Percentiles rank a stretch among this genome's conserved stretches.
Conservation (phyloP, 2,329 filamentous ascomycete genomes). For the Fusarium sacchari region DNA sequence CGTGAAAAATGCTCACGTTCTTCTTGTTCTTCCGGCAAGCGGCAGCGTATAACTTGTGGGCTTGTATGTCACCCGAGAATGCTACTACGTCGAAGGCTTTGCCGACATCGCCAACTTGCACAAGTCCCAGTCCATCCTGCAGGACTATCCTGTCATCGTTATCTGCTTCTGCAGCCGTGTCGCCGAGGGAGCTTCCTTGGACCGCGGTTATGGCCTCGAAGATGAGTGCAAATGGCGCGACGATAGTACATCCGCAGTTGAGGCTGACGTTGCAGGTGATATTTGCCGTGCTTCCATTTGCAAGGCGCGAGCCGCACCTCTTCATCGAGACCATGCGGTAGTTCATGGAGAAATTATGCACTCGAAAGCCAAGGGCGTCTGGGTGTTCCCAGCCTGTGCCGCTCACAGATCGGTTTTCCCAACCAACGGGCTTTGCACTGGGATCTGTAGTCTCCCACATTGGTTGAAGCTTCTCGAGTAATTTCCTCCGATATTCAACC, state of each 20-base stretch:
- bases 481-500: neutral
- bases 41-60: neutral
- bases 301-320: neutral
- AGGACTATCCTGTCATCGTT: neutral
- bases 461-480: neutral
- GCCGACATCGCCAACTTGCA: neutral
- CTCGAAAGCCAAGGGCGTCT: neutral
- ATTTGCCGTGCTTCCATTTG: neutral
- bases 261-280: neutral
- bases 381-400: neutral
- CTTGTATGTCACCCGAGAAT: neutral
- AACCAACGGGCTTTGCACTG: neutral
- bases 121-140: neutral
- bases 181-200: neutral
- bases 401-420: neutral
- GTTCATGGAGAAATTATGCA: neutral
- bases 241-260: neutral
- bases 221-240: neutral
- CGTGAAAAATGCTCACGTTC: rapidly evolving
- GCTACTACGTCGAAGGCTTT: neutral
- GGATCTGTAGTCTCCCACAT: neutral
- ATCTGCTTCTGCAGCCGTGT: neutral
- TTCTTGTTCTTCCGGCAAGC: neutral
- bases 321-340: neutral
- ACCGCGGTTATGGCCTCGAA: neutral